Conservation (phyloP, 441 rosid genomes). For the Bocquillonia castaneifolia region DNA sequence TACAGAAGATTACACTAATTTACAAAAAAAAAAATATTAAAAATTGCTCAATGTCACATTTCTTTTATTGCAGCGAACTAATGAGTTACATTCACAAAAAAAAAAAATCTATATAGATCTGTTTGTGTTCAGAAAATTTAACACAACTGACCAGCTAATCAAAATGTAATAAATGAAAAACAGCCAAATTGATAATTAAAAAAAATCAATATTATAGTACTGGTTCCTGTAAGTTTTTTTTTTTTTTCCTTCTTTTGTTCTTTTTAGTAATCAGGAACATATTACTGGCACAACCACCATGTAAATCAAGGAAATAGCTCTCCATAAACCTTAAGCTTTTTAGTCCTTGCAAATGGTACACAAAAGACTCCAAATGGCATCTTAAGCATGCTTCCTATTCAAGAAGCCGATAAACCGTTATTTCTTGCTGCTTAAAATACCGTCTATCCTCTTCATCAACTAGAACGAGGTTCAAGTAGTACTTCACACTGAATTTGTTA, state of each 20-base stretch:
- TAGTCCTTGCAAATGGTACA: too few relatives aligned
- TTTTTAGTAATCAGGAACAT: background rate
- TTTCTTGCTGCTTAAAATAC: conserved; percentile 91
- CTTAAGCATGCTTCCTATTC: too few relatives aligned
- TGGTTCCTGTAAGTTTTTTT: too few relatives aligned
- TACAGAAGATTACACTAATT: too few relatives aligned
- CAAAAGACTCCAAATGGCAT: too few relatives aligned
- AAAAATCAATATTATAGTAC: background rate
- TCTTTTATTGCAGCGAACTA: too few relatives aligned
- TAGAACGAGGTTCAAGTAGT: conserved; percentile 84
- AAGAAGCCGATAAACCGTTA: conserved; percentile 69
- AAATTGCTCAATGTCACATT: too few relatives aligned
- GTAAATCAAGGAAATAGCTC: background rate
- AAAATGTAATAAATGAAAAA: background rate
- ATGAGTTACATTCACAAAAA: too few relatives aligned
- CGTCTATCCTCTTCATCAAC: conserved; percentile 94
- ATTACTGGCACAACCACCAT: background rate
- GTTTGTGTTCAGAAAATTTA: background rate
- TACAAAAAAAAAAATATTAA: too few relatives aligned
- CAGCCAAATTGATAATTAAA: background rate
- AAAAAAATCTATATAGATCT: background rate
- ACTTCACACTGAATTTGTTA: conserved; percentile 93
- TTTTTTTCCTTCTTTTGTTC: too few relatives aligned
- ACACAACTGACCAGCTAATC: background rate
- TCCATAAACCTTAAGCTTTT: background rate